Percentiles rank a stretch among this genome's conserved stretches.
phyloP scores from a whole-genome alignment of 1,284 basidiomycete genomes.

The Amylostereum areolatum region DNA sequence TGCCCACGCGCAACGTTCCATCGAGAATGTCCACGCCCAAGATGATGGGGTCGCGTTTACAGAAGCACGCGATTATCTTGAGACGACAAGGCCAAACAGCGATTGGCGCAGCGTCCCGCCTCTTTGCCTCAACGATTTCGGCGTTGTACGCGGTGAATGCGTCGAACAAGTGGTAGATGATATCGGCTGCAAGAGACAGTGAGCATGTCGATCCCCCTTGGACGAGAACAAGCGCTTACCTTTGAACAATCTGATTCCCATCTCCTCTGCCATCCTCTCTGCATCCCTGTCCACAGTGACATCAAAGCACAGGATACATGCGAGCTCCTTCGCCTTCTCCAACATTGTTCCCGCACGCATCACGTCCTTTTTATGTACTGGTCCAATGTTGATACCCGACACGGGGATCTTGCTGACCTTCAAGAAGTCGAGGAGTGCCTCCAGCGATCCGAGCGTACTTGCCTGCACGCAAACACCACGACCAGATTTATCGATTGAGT shows the following conservation, averaged over 20 bases:
- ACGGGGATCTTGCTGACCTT: conserved; percentile 96
- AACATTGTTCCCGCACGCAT: conserved; percentile 94
- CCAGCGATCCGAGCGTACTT: conserved; percentile 94
- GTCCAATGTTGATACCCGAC: conserved; percentile 96
- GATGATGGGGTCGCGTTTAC: conserved; percentile 97
- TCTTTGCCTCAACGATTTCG: conserved; percentile 90
- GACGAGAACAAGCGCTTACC: conserved; percentile 38
- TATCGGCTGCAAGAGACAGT: conserved; percentile 64
- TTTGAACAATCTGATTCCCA: conserved; percentile 92
- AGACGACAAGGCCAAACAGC: conserved; percentile 97
- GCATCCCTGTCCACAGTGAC: conserved; percentile 93
- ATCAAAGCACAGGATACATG: conserved; percentile 96
- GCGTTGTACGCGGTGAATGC: conserved; percentile 96
- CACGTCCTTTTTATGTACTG: conserved; percentile 94
- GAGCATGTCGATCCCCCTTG: too few relatives aligned
- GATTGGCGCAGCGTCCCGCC: conserved; percentile 86
- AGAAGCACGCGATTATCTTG: conserved; percentile 89
- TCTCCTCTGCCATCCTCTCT: conserved; percentile 86
- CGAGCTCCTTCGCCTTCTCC: conserved; percentile 93
- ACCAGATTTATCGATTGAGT: conserved; percentile 92
- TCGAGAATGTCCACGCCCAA: conserved; percentile 96
- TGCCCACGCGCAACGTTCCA: conserved; percentile 89
- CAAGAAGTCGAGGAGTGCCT: conserved; percentile 96
- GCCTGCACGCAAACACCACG: conserved; percentile 98
- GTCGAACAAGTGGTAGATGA: conserved; percentile 99